Evolutionary conservation across 2,329 filamentous ascomycete genomes (phyloP).

Genomic region (Amesomyces nigricolor): DNA sequence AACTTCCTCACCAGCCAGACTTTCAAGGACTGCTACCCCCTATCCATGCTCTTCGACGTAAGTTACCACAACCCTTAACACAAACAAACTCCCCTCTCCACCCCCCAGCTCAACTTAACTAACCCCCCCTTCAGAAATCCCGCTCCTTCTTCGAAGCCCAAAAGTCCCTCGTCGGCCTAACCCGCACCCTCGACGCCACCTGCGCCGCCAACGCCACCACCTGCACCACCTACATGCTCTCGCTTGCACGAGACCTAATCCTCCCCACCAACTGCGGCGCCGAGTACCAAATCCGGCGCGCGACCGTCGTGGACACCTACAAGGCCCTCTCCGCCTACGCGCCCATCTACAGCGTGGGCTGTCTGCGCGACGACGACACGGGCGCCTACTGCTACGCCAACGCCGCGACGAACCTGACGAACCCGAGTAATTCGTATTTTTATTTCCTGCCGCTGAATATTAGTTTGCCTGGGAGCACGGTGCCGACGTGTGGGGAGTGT

Average conservation of each 20-base stretch:
- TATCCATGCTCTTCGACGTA: slow-evolving; percentile 79
- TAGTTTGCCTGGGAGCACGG: slow-evolving; percentile 57
- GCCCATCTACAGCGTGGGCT: slow-evolving; percentile 73
- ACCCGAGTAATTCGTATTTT: slow-evolving; percentile 67
- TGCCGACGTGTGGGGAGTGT: slow-evolving; percentile 72
- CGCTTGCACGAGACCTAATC: slow-evolving; percentile 61
- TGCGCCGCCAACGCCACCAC: slow-evolving; percentile 62
- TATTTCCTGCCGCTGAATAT: slow-evolving; percentile 83
- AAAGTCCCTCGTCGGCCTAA: slow-evolving; percentile 65
- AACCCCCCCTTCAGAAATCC: slow-evolving; percentile 56
- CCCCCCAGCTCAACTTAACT: neutral
- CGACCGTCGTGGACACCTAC: slow-evolving; percentile 67
- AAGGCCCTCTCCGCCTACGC: slow-evolving; percentile 71
- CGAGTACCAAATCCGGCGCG: slow-evolving; percentile 64
- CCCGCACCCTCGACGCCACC: slow-evolving; percentile 70
- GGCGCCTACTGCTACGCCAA: slow-evolving; percentile 75
- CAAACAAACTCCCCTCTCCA: neutral
- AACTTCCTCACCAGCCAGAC: slow-evolving; percentile 58
- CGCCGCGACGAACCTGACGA: slow-evolving; percentile 70
- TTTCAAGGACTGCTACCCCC: slow-evolving; percentile 70
- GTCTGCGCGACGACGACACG: slow-evolving; percentile 61
- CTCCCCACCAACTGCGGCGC: slow-evolving; percentile 58
- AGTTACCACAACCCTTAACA: slow-evolving; percentile 25
- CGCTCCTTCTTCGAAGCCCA: slow-evolving; percentile 75
- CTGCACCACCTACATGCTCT: slow-evolving; percentile 61